Base-by-base conservation (phyloP, 2,329 filamentous ascomycete genomes). In the Cytospora piceae region DNA sequence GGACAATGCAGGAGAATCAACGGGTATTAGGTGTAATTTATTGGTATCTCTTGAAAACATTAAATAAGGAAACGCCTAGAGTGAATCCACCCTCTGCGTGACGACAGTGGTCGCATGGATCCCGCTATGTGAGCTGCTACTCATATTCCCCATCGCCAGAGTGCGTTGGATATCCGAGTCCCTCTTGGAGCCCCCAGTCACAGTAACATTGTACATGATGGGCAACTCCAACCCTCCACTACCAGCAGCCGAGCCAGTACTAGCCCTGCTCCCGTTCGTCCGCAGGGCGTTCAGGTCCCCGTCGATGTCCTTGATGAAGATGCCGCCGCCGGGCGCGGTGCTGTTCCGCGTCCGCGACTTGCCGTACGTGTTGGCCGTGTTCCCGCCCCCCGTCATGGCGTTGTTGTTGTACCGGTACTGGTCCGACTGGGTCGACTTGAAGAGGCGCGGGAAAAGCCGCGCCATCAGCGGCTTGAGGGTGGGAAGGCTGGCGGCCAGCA, bases 401-500 rank as follows among this genome's bases (percentile, higher is more conserved):
- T 63, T 57, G 49, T 53, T 61, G 3, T 32, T 59, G 60, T 14
- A 24, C 7, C 31, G 29, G 4, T 32, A 20, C 46, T 49, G 22
- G 22, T 22, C 17, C 11, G 34, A 31, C n/a, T 14, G 37, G 14
- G 63, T 66, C 8, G 66, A 63, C 56, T 60, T 66, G 63, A 73
- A 70, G 53, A 71, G 37, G 12, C 69, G 66, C 1, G 72, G 72
- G 11, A 73, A 56, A 24, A 69, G 42, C 0, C 67, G 62, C 31
- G 67, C 66, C n/a, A 74, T 64, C 14, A 74, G 68, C 0, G 73
- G 73, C 14, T 71, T 71, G 1, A 75, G 72, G 2, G 73, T 74
- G 2, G 73, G 73, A 15, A 75, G 68, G 56, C 71, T 72, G 1
- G 72, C 72, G 6, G 72, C 71, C 6, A 73, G 52, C 11, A 74